Conservation (phyloP, 176 grass and related monocot species). For the Olyra latifolia region DNA sequence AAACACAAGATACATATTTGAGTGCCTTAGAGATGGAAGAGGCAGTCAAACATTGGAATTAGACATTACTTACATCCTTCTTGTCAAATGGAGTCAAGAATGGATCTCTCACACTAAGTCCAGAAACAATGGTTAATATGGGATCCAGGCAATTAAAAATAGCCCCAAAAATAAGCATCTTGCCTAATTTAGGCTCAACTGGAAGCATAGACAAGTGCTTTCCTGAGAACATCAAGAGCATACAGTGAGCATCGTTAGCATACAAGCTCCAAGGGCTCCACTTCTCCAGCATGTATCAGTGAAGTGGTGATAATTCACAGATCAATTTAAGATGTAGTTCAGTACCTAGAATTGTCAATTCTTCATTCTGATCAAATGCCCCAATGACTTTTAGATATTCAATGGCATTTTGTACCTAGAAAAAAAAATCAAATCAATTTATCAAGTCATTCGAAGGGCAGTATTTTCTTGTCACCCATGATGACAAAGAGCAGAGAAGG, state of each 20-base stretch:
- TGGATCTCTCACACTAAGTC: conserved; percentile 91
- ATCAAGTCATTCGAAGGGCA: conserved; percentile 8
- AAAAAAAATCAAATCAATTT: conserved; percentile 25
- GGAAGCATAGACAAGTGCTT: conserved; percentile 93
- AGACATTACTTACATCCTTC: conserved; percentile 81
- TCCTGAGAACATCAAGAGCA: conserved; percentile 68
- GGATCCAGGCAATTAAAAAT: conserved; percentile 98
- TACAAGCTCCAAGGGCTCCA: conserved; percentile 13
- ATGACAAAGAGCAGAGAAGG: conserved; percentile 5
- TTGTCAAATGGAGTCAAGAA: conserved; percentile 97
- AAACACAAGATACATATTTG: conserved; percentile 1
- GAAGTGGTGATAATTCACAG: conserved; percentile 14
- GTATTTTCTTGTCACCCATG: neutral
- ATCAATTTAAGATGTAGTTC: conserved; percentile 15
- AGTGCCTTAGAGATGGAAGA: neutral
- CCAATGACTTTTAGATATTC: conserved; percentile 98
- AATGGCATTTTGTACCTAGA: conserved; percentile 96
- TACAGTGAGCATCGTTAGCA: conserved; percentile 20
- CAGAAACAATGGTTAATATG: conserved; percentile 89
- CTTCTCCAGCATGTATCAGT: no score
- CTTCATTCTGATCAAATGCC: conserved; percentile 92
- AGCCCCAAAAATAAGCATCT: conserved; percentile 97
- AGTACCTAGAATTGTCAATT: conserved; percentile 88
- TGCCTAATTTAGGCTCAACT: conserved; percentile 94
- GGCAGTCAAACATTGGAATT: neutral